Evolutionary conservation across 2,329 filamentous ascomycete species (phyloP).

Genomic region (Penicillium sp.): DNA sequence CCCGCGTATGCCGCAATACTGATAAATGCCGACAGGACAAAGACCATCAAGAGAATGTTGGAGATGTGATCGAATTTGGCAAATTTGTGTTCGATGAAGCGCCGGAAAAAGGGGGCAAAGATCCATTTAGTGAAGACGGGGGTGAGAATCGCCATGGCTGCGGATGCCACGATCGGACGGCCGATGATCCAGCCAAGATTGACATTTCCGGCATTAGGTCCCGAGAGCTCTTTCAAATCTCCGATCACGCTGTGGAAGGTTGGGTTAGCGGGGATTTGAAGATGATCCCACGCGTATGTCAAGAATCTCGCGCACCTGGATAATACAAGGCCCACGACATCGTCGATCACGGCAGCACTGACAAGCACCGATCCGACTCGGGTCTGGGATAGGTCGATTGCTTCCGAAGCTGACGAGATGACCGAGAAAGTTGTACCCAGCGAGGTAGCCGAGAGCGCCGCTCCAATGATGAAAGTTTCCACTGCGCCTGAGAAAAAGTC

Average conservation of each 20-base stretch:
- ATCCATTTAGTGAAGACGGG: slow-evolving; percentile 35
- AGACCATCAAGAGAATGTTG: slow-evolving; percentile 32
- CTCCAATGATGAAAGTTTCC: slow-evolving; percentile 29
- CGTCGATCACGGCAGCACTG: slow-evolving; percentile 45
- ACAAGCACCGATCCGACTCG: slow-evolving; percentile 42
- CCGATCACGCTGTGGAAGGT: slow-evolving; percentile 27
- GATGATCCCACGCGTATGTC: neutral
- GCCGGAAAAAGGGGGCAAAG: slow-evolving; percentile 35
- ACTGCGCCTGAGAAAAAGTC: slow-evolving; percentile 20
- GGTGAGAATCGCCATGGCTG: slow-evolving; percentile 31
- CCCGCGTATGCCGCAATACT: slow-evolving; percentile 33
- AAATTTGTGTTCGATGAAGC: slow-evolving; percentile 30
- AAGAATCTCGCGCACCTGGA: neutral
- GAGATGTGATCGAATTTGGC: slow-evolving; percentile 30
- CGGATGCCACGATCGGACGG: slow-evolving; percentile 35
- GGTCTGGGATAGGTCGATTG: slow-evolving; percentile 40
- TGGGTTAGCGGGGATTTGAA: neutral
- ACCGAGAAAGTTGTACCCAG: slow-evolving; percentile 30
- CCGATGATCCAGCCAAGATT: slow-evolving; percentile 37
- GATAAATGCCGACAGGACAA: slow-evolving; percentile 29
- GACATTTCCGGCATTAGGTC: slow-evolving; percentile 7
- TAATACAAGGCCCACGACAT: slow-evolving; percentile 40
- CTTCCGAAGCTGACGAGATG: slow-evolving; percentile 25
- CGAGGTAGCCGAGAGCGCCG: slow-evolving; percentile 27
- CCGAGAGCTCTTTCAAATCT: slow-evolving; percentile 21